A percentile compares a stretch with the other conserved stretches of the same genome.
These are phyloP conservation scores for Komagataella pastoris DNA, from an alignment of 805 yeast genomes.

Conservation along the genomic window DNA sequence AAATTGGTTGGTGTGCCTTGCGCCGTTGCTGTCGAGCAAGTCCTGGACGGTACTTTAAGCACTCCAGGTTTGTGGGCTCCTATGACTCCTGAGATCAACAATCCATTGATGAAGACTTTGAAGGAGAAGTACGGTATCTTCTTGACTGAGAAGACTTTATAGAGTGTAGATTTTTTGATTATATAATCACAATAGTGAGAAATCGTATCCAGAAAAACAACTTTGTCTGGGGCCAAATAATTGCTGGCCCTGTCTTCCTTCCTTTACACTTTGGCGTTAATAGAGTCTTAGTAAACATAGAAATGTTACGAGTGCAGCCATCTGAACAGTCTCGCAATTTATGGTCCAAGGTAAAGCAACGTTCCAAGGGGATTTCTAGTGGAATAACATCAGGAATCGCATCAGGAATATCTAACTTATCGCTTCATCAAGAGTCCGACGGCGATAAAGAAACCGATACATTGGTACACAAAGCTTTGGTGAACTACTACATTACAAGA, in stretches of 20 bases:
- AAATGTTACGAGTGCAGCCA: background rate
- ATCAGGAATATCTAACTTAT: background rate
- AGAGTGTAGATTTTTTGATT: constrained; percentile 3
- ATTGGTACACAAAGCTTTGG: constrained; percentile 16
- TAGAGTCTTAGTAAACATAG: background rate
- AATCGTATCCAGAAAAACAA: background rate
- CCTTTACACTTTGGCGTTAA: background rate
- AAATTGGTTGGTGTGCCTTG: constrained; percentile 97
- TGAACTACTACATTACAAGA: constrained; percentile 12
- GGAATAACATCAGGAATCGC: background rate
- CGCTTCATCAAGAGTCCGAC: constrained; percentile 16
- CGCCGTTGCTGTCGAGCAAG: constrained; percentile 85
- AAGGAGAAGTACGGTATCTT: constrained; percentile 82
- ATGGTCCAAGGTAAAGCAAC: constrained; percentile 7
- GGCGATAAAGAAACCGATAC: constrained; percentile 20
- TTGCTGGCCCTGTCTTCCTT: background rate
- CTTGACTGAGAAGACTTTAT: constrained; percentile 76
- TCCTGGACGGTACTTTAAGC: constrained; percentile 65
- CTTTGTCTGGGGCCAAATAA: background rate
- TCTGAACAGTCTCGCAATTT: constrained; percentile 3
- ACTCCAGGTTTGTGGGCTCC: constrained; percentile 89
- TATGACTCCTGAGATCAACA: constrained; percentile 78
- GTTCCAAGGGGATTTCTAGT: constrained; percentile 5
- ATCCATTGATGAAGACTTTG: constrained; percentile 82
- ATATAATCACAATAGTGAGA: background rate